Percentiles rank a stretch among this genome's conserved stretches.
Evolutionary conservation across 2,329 filamentous ascomycete genomes (phyloP).

Genomic region (Salinomyces thailandicus): DNA sequence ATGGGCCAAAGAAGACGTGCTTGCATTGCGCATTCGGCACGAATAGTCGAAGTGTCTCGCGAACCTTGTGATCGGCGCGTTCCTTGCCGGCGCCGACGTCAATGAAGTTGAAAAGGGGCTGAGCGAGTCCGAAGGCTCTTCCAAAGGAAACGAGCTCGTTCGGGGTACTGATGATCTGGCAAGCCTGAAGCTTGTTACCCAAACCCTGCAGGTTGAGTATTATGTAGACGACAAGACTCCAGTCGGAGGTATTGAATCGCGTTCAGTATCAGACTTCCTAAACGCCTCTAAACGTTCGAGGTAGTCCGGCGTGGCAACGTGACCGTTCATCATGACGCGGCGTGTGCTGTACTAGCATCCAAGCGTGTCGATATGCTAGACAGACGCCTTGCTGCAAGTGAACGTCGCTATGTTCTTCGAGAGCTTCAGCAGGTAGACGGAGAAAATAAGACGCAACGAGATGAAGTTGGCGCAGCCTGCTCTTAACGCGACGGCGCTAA

Average conservation of each 20-base stretch:
- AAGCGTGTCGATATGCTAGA: too few species aligned
- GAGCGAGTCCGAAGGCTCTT: constrained; percentile 34
- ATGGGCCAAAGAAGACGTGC: constrained; percentile 39
- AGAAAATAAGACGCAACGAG: too few species aligned
- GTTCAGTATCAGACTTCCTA: constrained; percentile 22
- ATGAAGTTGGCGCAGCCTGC: too few species aligned
- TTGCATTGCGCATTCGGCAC: constrained; percentile 37
- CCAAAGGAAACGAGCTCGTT: constrained; percentile 34
- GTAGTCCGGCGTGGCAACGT: constrained; percentile 7
- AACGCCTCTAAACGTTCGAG: constrained; percentile 22
- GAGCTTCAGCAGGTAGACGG: too few species aligned
- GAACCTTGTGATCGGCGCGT: constrained; percentile 36
- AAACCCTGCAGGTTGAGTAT: constrained; percentile 39
- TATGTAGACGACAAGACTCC: constrained; percentile 38
- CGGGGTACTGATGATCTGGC: constrained; percentile 30
- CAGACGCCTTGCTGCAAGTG: too few species aligned
- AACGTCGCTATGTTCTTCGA: too few species aligned
- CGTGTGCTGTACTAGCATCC: too few species aligned
- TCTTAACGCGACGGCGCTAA: not conserved
- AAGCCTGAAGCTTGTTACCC: constrained; percentile 31
- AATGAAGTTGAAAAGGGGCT: constrained; percentile 38
- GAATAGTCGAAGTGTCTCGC: constrained; percentile 38
- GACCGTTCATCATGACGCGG: constrained; percentile 13
- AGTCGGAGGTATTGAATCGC: constrained; percentile 28
- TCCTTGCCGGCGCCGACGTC: constrained; percentile 38